phyloP scores from a whole-genome alignment of 2,329 filamentous ascomycete genomes.

The Aspergillus neotritici region DNA sequence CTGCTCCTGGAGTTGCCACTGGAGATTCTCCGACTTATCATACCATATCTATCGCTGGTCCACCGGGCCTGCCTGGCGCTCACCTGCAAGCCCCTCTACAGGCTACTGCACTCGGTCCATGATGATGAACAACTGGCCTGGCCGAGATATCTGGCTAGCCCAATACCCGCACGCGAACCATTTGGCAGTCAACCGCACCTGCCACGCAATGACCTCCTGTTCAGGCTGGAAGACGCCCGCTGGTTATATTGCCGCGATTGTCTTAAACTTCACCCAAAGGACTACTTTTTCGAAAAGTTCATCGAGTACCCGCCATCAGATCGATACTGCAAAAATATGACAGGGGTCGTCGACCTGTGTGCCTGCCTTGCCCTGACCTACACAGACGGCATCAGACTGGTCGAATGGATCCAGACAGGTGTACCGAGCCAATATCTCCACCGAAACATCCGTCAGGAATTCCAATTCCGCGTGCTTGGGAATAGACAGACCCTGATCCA shows the following conservation, averaged over 20 bases:
- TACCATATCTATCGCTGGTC: not conserved
- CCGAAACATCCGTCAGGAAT: no score
- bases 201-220: constrained; percentile 1
- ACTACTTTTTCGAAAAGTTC: no score
- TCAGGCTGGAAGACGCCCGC: constrained; percentile 5
- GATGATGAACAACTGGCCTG: constrained; percentile 2
- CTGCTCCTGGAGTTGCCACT: no score
- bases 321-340: not conserved
- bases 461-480: no score
- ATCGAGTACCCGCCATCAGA: no score
- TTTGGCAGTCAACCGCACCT: not conserved
- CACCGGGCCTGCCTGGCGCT: constrained; percentile 5
- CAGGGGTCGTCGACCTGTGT: constrained; percentile 1
- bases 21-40: no score
- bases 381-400: not conserved
- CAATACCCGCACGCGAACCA: not conserved
- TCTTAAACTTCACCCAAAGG: constrained; percentile 5
- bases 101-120: not conserved
- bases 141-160: constrained; percentile 2
- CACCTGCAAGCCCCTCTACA: constrained; percentile 5
- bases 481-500: not conserved
- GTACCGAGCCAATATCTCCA: not conserved
- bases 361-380: constrained; percentile 3
- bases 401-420: constrained; percentile 2
- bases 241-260: constrained; percentile 2